Base-by-base conservation (phyloP, 1,284 basidiomycete genomes). In the Coniferiporia sulphurascens region DNA sequence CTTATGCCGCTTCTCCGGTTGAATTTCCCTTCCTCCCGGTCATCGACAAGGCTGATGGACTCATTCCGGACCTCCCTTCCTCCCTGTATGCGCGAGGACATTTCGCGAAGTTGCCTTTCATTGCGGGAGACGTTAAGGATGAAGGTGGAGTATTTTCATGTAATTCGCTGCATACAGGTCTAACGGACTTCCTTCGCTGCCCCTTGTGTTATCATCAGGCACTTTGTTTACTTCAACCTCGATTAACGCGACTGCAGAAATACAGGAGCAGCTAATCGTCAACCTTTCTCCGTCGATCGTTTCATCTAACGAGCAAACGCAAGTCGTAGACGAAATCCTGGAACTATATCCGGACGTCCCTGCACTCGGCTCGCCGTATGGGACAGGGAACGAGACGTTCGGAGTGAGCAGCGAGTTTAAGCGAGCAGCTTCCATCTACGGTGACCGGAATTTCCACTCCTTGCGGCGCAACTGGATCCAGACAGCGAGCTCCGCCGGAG, bases 381-480 rank as follows among this genome's bases (percentile, higher is more conserved):
- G 74, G 43, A 80, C 80, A 0, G 80, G 81, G 1, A 77, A 78
- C 58, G 69, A 78, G 27, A 80, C 79, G 0, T 82, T 82, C 61
- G 80, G 78, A 0, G 66, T 77, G 4, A 73, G 71, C 43, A 68
- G 69, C 36, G 67, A 73, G 27, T 81, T 68, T 64, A 83, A 83
- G 62, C 74, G 76, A 21, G 69, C 66, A 21, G 68, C 79, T n/a
- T 75, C 80, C 3, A 65, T 81, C 22, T 43, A 64, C 44, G 76
- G 75, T 8, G 79, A 82, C 62, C 2, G 78, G 3, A 60, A 56
- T 19, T 81, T 81, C 67, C 71, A 74, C 17, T 73, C 76, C 4
- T 73, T 72, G 36, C 72, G 76, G 10, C 70, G 79, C 17, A 65
- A 71, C 36, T 78, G 74, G 72, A 73, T 71, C 10, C 74, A 76